A percentile compares a stretch with the other conserved stretches of the same genome.
These are phyloP conservation scores for Triticum monococcum DNA, from an alignment of 176 grass and related monocot species.

Conservation along the genomic window DNA sequence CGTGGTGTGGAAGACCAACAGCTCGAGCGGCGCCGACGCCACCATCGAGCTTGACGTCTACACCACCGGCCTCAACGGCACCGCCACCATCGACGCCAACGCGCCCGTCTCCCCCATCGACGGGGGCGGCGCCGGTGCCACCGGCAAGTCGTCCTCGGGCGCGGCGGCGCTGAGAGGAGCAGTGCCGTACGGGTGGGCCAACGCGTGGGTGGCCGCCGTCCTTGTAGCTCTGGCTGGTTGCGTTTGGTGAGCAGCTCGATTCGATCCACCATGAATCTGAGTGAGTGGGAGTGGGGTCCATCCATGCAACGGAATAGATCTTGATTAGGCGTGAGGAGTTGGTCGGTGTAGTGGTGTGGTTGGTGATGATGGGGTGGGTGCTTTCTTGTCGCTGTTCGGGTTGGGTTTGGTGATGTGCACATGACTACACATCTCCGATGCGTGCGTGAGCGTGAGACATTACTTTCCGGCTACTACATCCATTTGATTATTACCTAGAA, in stretches of 20 bases:
- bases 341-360: slow-evolving; percentile 9
- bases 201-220: not conserved
- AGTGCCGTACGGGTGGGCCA: not conserved
- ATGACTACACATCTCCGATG: not conserved
- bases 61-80: not conserved
- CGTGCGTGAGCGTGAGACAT: no score
- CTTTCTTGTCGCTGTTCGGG: not conserved
- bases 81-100: not conserved
- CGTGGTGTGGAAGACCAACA: slow-evolving; percentile 41
- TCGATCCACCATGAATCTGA: not conserved
- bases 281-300: not conserved
- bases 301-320: not conserved
- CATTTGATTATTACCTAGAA: no score
- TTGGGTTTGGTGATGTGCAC: not conserved
- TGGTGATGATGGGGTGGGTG: not conserved
- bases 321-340: not conserved
- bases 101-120: not conserved
- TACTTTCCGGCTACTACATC: no score
- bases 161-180: not conserved
- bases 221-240: slow-evolving; percentile 16
- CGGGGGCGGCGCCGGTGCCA: not conserved
- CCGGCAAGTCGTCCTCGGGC: not conserved
- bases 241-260: slow-evolving; percentile 22
- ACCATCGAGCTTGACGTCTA: slow-evolving; percentile 45
- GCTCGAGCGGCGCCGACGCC: not conserved